A percentile compares a stretch with the other conserved stretches of the same genome.
Evolutionary conservation across 805 yeast species (phyloP).

Genomic region (Monosporozyma unispora): DNA sequence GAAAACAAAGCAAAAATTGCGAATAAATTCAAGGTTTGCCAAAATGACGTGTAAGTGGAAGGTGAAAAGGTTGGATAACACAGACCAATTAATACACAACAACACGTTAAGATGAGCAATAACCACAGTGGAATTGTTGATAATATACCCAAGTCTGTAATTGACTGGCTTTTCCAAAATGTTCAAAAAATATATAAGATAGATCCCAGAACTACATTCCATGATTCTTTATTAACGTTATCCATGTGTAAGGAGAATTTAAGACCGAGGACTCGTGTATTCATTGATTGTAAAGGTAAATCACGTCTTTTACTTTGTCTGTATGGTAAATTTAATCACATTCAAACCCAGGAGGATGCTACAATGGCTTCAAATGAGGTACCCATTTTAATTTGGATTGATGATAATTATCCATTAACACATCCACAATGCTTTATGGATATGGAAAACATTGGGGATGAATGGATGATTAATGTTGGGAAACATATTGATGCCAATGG

Average conservation of each 20-base stretch:
- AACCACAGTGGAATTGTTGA: not conserved
- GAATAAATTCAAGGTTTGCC: no score
- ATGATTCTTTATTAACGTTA: conserved; percentile 43
- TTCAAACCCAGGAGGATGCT: not conserved
- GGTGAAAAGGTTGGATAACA: not conserved
- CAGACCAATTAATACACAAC: not conserved
- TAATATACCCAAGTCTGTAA: conserved; percentile 6
- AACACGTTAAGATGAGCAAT: not conserved
- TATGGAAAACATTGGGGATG: conserved; percentile 36
- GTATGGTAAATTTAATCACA: conserved; percentile 41
- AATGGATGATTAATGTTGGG: conserved; percentile 45
- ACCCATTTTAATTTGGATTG: conserved; percentile 72
- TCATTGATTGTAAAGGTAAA: conserved; percentile 48
- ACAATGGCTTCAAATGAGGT: conserved; percentile 17
- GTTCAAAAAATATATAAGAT: conserved; percentile 38
- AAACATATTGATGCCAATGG: conserved; percentile 67
- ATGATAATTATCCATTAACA: conserved; percentile 56
- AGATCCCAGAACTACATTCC: conserved; percentile 50
- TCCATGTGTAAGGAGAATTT: conserved; percentile 46
- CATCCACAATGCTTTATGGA: conserved; percentile 61
- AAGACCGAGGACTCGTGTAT: conserved; percentile 61
- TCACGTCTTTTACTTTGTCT: conserved; percentile 54
- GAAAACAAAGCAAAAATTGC: no score
- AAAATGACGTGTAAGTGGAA: not conserved
- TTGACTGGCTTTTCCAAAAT: conserved; percentile 7